Percentiles rank a stretch among this genome's conserved stretches.
phyloP scores from a whole-genome alignment of 495 filamentous ascomycete species.

The Achaetomiella virescens region DNA sequence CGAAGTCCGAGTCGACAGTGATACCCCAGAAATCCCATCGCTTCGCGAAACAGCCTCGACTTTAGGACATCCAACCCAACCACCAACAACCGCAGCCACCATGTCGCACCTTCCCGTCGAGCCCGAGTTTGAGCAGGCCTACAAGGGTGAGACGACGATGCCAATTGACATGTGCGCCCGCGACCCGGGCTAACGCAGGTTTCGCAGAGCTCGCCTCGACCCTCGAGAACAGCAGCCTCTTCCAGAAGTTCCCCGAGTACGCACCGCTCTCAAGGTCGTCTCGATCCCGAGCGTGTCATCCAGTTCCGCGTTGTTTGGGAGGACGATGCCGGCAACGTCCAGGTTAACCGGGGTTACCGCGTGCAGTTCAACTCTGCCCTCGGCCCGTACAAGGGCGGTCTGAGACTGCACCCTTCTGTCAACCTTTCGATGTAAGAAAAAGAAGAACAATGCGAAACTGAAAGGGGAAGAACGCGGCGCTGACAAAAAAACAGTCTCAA shows the following conservation, averaged over 20 bases:
- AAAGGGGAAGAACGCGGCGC: not conserved
- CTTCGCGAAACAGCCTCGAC: slow-evolving; percentile 1
- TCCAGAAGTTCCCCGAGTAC: slow-evolving; percentile 91
- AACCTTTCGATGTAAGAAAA: slow-evolving; percentile 72
- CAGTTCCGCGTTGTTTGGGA: slow-evolving; percentile 98
- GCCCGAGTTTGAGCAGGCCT: slow-evolving; percentile 98
- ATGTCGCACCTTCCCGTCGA: slow-evolving; percentile 86
- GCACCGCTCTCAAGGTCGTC: slow-evolving; percentile 78
- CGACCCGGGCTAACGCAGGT: slow-evolving; percentile 10
- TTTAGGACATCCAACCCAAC: not conserved
- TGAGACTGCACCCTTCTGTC: slow-evolving; percentile 92
- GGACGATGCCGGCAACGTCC: slow-evolving; percentile 78
- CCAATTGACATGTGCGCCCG: not conserved
- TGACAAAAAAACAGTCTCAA: slow-evolving; percentile 54
- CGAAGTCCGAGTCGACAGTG: slow-evolving; percentile 9
- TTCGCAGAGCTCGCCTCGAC: slow-evolving; percentile 80
- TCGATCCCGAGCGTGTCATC: slow-evolving; percentile 93
- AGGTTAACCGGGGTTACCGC: slow-evolving; percentile 94
- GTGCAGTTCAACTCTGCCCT: slow-evolving; percentile 99
- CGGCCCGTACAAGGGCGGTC: slow-evolving; percentile 96
- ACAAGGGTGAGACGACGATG: slow-evolving; percentile 65
- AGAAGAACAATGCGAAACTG: not conserved
- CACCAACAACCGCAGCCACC: slow-evolving; percentile 26
- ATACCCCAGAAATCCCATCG: slow-evolving; percentile 8
- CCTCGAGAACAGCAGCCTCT: slow-evolving; percentile 88